Evolutionary conservation across 257 asterid species (phyloP).

Genomic region (Coffea eugenioides): DNA sequence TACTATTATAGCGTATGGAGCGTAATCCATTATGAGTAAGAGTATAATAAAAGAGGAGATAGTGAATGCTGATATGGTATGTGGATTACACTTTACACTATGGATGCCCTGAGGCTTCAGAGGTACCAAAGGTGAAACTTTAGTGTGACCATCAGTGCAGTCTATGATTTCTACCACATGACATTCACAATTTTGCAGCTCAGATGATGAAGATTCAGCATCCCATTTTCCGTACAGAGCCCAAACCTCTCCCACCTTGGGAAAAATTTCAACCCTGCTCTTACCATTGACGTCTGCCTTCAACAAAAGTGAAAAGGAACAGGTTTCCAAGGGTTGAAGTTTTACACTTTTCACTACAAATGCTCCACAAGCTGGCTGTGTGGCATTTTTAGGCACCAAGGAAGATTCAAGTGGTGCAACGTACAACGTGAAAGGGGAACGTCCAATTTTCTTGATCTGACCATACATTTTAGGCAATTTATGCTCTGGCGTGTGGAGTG

Average conservation of each 20-base stretch:
- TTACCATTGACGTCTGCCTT: constrained; percentile 7
- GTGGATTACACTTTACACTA: too few relatives aligned
- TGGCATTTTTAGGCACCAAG: constrained; percentile 1
- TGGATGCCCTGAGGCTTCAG: not conserved
- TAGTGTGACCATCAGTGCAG: not conserved
- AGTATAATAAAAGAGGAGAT: too few relatives aligned
- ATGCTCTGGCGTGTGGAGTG: constrained; percentile 20
- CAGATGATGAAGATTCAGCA: constrained; percentile 9
- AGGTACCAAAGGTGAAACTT: constrained; percentile 21
- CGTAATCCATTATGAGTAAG: too few relatives aligned
- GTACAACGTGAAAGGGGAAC: constrained; percentile 17
- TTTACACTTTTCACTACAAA: constrained; percentile 12
- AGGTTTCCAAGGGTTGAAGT: constrained; percentile 1
- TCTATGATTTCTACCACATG: constrained; percentile 27
- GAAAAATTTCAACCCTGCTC: constrained; percentile 15
- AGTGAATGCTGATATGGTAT: too few relatives aligned
- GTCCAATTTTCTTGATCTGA: constrained; percentile 24
- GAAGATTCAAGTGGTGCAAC: constrained; percentile 18
- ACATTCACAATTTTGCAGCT: constrained; percentile 21
- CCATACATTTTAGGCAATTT: constrained; percentile 25
- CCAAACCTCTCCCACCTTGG: constrained; percentile 37
- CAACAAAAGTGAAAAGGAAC: constrained; percentile 28
- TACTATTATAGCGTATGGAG: too few relatives aligned
- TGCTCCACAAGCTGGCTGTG: constrained; percentile 20
- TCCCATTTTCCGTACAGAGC: constrained; percentile 27